phyloP scores from a whole-genome alignment of 306 rosid species.

The Senna siamea region DNA sequence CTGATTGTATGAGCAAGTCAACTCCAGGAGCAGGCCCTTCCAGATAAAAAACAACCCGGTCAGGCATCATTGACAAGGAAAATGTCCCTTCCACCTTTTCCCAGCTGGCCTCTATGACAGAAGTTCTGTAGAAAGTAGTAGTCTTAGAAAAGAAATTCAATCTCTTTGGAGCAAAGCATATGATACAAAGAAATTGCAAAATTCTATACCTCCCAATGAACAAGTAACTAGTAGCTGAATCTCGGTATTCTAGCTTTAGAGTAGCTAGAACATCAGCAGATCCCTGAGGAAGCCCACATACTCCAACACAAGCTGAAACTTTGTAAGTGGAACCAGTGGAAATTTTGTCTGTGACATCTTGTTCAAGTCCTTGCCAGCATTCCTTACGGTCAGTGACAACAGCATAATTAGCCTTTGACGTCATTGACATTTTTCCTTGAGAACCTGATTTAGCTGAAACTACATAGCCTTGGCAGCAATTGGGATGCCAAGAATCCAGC shows the following conservation, averaged over 20 bases:
- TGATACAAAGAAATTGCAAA: slow-evolving; percentile 13
- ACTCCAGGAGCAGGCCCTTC: slow-evolving; percentile 93
- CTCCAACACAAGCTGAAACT: slow-evolving; percentile 82
- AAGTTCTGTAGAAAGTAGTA: slow-evolving; percentile 61
- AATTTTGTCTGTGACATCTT: slow-evolving; percentile 70
- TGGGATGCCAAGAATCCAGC: slow-evolving; percentile 77
- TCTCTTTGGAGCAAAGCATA: slow-evolving; percentile 22
- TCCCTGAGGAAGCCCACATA: slow-evolving; percentile 67
- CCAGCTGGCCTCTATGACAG: slow-evolving; percentile 70
- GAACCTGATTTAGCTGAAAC: slow-evolving; percentile 52
- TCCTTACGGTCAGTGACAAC: slow-evolving; percentile 72
- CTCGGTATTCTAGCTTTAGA: slow-evolving; percentile 62
- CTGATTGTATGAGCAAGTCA: slow-evolving; percentile 73
- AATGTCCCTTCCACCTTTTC: slow-evolving; percentile 80
- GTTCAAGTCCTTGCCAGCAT: slow-evolving; percentile 97
- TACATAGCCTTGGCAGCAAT: slow-evolving; percentile 68
- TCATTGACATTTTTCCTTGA: slow-evolving; percentile 41
- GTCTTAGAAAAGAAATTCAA: slow-evolving; percentile 17
- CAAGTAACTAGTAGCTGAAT: slow-evolving; percentile 65
- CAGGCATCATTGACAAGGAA: slow-evolving; percentile 64
- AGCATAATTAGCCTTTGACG: slow-evolving; percentile 48
- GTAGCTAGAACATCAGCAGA: slow-evolving; percentile 79
- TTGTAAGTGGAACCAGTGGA: slow-evolving; percentile 57
- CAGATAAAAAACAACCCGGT: slow-evolving; percentile 68
- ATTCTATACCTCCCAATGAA: slow-evolving; percentile 70